phyloP scores from a whole-genome alignment of 2,329 filamentous ascomycete species.

The Clonostachys sp. region DNA sequence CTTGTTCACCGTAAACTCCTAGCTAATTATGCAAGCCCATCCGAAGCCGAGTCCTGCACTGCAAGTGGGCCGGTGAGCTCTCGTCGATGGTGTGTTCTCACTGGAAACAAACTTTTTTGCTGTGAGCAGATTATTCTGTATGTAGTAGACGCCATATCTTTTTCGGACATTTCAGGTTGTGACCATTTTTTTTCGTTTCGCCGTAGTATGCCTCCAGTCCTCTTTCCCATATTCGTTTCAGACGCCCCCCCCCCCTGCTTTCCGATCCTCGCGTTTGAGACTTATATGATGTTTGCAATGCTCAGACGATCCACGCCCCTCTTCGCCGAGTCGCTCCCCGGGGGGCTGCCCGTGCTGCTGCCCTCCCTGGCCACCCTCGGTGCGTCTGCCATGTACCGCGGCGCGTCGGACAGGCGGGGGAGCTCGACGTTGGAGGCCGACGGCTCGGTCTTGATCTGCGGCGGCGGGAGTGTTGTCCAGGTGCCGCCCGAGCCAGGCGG shows the following conservation, averaged over 20 bases:
- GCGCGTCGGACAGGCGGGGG: constrained; percentile 18
- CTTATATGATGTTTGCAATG: constrained; percentile 39
- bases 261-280: not conserved
- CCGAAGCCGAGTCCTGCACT: not conserved
- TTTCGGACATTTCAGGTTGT: no score
- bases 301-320: constrained; percentile 27
- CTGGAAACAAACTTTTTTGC: not conserved
- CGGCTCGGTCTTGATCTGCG: constrained; percentile 27
- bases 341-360: constrained; percentile 18
- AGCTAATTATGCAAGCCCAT: not conserved
- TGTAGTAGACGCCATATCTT: no score
- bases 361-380: constrained; percentile 12
- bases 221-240: no score
- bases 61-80: not conserved
- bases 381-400: constrained; percentile 18
- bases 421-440: constrained; percentile 15
- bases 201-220: no score
- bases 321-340: constrained; percentile 11
- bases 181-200: no score
- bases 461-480: constrained; percentile 22
- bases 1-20: no score
- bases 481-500: constrained; percentile 17
- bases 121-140: no score
- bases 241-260: no score
- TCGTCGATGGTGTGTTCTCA: not conserved